Percentiles rank a stretch among this genome's conserved stretches.
Evolutionary conservation across 176 grass and related monocot species (phyloP).

Genomic region (Phragmites australis): DNA sequence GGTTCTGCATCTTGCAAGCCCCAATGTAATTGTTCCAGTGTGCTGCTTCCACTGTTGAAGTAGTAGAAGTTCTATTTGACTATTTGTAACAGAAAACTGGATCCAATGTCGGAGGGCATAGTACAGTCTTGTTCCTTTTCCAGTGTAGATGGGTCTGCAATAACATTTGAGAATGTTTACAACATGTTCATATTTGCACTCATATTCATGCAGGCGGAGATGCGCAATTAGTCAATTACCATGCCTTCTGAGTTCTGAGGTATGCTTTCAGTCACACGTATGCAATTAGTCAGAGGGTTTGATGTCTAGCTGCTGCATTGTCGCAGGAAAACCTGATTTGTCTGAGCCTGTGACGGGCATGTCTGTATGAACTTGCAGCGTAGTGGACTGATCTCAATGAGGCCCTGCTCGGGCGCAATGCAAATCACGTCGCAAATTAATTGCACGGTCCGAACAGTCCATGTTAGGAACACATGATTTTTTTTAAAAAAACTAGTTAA

Average conservation of each 20-base stretch:
- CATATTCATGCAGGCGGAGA: not conserved
- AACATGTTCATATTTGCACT: not conserved
- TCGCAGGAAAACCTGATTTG: too few species aligned
- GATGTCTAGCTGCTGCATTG: too few species aligned
- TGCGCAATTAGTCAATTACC: not conserved
- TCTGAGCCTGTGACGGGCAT: too few species aligned
- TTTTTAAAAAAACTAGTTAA: too few species aligned
- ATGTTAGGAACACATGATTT: too few species aligned
- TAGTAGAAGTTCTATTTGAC: slow-evolving; percentile 4
- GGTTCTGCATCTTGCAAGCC: not conserved
- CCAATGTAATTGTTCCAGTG: slow-evolving; percentile 2
- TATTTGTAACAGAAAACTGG: not conserved
- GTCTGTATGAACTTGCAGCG: too few species aligned
- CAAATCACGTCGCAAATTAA: too few species aligned
- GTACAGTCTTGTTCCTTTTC: not conserved
- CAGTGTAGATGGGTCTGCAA: not conserved
- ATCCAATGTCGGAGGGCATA: not conserved
- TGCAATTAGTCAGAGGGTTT: too few species aligned
- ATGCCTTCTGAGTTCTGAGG: not conserved
- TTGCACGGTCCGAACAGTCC: too few species aligned
- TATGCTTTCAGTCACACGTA: not conserved
- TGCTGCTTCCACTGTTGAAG: slow-evolving; percentile 9
- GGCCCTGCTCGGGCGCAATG: too few species aligned
- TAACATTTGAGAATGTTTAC: not conserved
- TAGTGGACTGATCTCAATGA: too few species aligned